Conservation (phyloP, 257 asterid species). For the Solanum piurae region DNA sequence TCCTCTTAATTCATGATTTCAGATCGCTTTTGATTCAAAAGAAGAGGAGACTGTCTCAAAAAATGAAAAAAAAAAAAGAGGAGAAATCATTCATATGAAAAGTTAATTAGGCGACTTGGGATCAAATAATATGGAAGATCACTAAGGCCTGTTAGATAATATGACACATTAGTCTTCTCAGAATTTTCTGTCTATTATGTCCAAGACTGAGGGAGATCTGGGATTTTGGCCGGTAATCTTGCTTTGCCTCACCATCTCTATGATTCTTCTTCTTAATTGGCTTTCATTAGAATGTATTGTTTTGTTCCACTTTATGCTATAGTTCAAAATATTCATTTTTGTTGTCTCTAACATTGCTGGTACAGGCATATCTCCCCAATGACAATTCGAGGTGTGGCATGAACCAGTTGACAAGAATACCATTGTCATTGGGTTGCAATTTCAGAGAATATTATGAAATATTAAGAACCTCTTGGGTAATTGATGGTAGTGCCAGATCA, state of each 20-base stretch:
- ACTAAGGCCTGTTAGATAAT: not conserved
- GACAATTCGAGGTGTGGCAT: not conserved
- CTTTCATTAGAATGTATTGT: not conserved
- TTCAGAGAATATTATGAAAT: slow-evolving; percentile 8
- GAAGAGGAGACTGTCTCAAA: not conserved
- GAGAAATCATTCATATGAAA: not conserved
- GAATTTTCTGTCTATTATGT: not conserved
- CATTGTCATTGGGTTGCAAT: slow-evolving; percentile 18
- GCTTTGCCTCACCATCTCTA: not conserved
- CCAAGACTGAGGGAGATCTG: not conserved
- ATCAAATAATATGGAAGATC: not conserved
- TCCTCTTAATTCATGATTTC: not conserved
- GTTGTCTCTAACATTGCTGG: not conserved
- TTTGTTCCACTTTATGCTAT: not conserved
- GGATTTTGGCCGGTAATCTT: not conserved
- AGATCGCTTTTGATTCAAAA: not conserved
- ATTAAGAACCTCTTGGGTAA: slow-evolving; percentile 7
- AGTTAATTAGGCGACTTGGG: not conserved
- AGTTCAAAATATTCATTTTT: not conserved
- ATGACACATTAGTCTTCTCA: not conserved
- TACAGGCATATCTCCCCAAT: slow-evolving; percentile 24
- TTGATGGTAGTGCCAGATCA: slow-evolving; percentile 10
- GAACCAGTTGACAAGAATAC: slow-evolving; percentile 1
- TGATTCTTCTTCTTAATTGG: not conserved
- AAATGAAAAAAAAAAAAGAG: not conserved